Evolutionary conservation across 2,329 filamentous ascomycete genomes (phyloP).

Genomic region (Epichloe sp.): DNA sequence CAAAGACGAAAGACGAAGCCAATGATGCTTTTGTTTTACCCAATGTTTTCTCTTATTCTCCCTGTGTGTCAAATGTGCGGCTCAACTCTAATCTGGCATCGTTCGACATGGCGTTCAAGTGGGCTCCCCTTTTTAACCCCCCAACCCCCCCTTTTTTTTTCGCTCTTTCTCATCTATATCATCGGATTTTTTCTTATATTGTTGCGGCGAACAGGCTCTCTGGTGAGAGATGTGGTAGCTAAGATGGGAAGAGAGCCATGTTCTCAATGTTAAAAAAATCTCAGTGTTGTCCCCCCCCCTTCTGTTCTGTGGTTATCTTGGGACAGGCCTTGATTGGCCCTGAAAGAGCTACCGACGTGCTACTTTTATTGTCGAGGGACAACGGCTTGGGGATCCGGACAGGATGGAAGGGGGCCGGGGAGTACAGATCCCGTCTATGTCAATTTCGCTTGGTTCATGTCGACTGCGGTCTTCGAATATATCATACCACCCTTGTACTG

Average conservation of each 20-base stretch:
- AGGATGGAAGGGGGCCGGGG: not conserved
- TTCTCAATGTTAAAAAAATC: constrained; percentile 8
- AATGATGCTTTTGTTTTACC: constrained; percentile 1
- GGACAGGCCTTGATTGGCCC: not conserved
- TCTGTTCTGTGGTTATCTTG: not conserved
- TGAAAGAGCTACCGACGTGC: not conserved
- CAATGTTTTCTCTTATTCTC: constrained; percentile 12
- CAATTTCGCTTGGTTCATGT: constrained; percentile 3
- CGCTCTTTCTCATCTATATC: constrained; percentile 19
- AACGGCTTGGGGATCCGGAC: not conserved
- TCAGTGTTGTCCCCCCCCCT: not conserved
- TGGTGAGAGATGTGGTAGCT: constrained; percentile 15
- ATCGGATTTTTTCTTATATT: constrained; percentile 15
- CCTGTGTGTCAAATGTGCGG: constrained; percentile 14
- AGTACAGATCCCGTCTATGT: not conserved
- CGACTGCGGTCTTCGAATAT: constrained; percentile 3
- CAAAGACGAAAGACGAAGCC: not conserved
- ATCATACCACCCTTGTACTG: constrained; percentile 3
- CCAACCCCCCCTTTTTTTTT: too few species aligned
- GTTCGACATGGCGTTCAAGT: constrained; percentile 26
- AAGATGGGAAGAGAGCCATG: constrained; percentile 16
- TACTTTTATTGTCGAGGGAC: not conserved
- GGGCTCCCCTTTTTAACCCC: constrained; percentile 5
- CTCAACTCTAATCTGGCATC: constrained; percentile 26
- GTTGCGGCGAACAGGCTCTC: constrained; percentile 24